phyloP scores from a whole-genome alignment of 2,329 filamentous ascomycete species.

The Tolypocladium ophioglossoides region DNA sequence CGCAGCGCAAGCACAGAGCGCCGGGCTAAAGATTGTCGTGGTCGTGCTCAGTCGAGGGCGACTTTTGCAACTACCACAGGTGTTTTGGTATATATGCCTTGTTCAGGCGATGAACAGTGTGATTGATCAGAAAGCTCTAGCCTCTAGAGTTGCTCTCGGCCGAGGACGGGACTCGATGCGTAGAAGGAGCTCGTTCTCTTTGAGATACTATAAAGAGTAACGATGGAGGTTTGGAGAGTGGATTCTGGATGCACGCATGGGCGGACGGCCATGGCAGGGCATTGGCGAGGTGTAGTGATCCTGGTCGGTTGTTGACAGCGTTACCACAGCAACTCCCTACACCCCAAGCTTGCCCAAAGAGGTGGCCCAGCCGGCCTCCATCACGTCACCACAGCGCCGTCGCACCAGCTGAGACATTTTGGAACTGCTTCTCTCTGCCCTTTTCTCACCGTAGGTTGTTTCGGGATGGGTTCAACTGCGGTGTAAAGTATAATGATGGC shows the following conservation, averaged over 20 bases:
- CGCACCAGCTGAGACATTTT: constrained; percentile 1
- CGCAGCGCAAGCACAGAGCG: constrained; percentile 74
- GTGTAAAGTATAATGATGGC: not conserved
- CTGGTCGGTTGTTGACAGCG: constrained; percentile 19
- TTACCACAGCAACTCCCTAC: constrained; percentile 20
- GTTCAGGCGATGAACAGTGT: constrained; percentile 17
- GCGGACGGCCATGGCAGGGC: constrained; percentile 10
- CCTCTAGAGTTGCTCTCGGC: constrained; percentile 7
- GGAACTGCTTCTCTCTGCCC: no score
- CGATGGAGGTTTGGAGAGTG: constrained; percentile 8
- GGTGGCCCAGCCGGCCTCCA: not conserved
- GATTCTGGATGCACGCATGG: constrained; percentile 15
- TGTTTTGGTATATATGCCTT: constrained; percentile 15
- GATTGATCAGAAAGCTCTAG: constrained; percentile 9
- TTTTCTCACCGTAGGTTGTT: not conserved
- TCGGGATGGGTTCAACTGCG: no score
- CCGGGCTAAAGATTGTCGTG: constrained; percentile 48
- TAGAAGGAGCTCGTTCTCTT: constrained; percentile 1
- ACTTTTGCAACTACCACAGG: constrained; percentile 19
- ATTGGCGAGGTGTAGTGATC: constrained; percentile 12
- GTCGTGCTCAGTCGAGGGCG: constrained; percentile 39
- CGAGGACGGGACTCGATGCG: constrained; percentile 5
- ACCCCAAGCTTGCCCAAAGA: not conserved
- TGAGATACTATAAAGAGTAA: constrained; percentile 3
- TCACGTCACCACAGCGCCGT: constrained; percentile 10